Base-by-base conservation (phyloP, 2,329 filamentous ascomycete species). In the Blastomyces parvus region DNA sequence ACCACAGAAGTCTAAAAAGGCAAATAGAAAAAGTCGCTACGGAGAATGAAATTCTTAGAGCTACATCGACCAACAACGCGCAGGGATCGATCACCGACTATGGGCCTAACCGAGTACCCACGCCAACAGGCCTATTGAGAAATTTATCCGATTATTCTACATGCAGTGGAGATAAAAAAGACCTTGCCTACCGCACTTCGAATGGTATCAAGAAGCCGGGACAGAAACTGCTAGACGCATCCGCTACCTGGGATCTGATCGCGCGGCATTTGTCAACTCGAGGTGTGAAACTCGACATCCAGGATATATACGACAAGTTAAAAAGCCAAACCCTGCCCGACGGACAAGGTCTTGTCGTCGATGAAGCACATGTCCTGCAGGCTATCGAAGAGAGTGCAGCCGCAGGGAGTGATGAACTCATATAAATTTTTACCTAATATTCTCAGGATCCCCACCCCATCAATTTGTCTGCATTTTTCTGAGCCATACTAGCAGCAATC, bases 41-140 rank as follows among this genome's bases (percentile, higher is more conserved):
- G 9, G 92, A 97, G 74, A 97, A 97, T 74, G 90, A 97, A 76
- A 92, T 97, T 62, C 80, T 97, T 44, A 88, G 91, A 57, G 91
- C 91, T 6, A 96, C 91, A 1, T 86, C 87, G 7, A 79, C 67
- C 66, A 73, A 70, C 36, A 58, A 17, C 27, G n/a, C 11, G 9
- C 53, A 36, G 36, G 36, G 4, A 9, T 17, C 33, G 11, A 25
- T 36, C 2, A 36, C 19, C 9, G 36, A 38, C 22, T 17, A 17
- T 42, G 55, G 36, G 3, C 55, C 63, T 40, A 67, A 64, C 40
- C 64, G 69, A 5, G 71, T 74, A 27, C 80, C 82, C 14, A 77
- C 79, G 11, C 82, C 83, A 4, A 86, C 86, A 0, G 89, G 88
- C 0, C 88, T 88, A 0, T 82, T 90, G 82, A 80, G 79, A 48